Percentiles rank a stretch among this genome's conserved stretches.
These are phyloP conservation scores for Alternaria gaisen DNA, from an alignment of 2,329 filamentous ascomycete species.

Conservation along the genomic window DNA sequence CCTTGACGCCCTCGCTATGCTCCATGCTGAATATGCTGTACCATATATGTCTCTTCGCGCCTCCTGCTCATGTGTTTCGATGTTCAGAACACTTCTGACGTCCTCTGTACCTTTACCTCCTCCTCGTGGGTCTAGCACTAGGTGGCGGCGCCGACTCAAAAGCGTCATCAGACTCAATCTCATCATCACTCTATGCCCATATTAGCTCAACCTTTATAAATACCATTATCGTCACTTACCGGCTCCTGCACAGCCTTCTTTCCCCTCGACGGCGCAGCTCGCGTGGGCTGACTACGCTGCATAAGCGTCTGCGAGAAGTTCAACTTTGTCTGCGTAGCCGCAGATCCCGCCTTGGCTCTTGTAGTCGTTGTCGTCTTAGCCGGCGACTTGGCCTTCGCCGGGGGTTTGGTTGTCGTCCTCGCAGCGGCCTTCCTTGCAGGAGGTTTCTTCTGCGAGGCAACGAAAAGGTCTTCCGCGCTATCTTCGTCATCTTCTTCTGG, in stretches of 20 bases:
- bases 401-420: conserved; percentile 18
- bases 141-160: conserved; percentile 48
- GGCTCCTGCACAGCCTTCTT: conserved; percentile 51
- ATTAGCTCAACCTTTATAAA: conserved; percentile 10
- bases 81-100: not conserved
- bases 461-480: conserved; percentile 57
- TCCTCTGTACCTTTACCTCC: conserved; percentile 25
- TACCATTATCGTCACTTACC: conserved; percentile 36
- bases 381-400: conserved; percentile 36
- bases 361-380: conserved; percentile 36
- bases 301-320: conserved; percentile 53
- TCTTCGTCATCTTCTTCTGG: conserved; percentile 38
- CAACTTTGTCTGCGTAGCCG: conserved; percentile 52
- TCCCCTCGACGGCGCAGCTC: conserved; percentile 30
- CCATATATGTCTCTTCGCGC: not conserved
- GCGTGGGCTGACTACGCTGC: conserved; percentile 45
- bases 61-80: not conserved
- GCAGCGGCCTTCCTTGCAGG: conserved; percentile 40
- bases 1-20: conserved; percentile 39
- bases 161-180: conserved; percentile 54
- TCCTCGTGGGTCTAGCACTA: conserved; percentile 33
- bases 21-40: not conserved
- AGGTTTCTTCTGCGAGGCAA: conserved; percentile 43
- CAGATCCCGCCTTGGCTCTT: conserved; percentile 23
- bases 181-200: conserved; percentile 49